Evolutionary conservation across 805 yeast genomes (phyloP).

Genomic region (Candida taoyuanica): DNA sequence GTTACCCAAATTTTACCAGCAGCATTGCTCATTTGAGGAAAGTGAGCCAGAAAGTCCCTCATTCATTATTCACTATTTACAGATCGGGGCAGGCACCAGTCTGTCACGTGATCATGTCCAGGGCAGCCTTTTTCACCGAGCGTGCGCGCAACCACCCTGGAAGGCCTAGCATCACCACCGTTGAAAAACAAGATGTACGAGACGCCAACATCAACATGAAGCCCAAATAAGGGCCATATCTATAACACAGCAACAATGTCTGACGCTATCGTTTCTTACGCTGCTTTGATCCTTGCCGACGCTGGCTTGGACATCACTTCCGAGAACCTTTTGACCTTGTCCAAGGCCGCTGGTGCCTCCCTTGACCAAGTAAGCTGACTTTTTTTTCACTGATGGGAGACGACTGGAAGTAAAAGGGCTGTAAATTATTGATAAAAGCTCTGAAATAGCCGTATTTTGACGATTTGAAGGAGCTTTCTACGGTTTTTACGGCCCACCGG

Average conservation of each 20-base stretch:
- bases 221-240: neutral
- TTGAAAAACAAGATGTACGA: constrained; percentile 8
- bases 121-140: neutral
- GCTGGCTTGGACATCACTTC: constrained; percentile 91
- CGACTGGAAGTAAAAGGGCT: neutral
- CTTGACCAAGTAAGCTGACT: constrained; percentile 46
- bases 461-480: neutral
- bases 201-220: neutral
- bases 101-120: neutral
- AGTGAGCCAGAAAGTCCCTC: too few relatives aligned
- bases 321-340: constrained; percentile 70
- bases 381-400: constrained; percentile 2
- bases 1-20: too few relatives aligned
- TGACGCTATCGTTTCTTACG: constrained; percentile 94
- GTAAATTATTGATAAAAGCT: too few relatives aligned
- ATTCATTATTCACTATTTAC: too few relatives aligned
- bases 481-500: neutral
- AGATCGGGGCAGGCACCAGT: neutral
- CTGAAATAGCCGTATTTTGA: neutral
- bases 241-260: constrained; percentile 51
- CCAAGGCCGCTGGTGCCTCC: constrained; percentile 73
- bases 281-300: constrained; percentile 97
- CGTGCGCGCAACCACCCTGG: neutral
- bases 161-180: neutral
- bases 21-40: too few relatives aligned